Percentiles rank a stretch among this genome's conserved stretches.
These are phyloP conservation scores for Mycena crocata DNA, from an alignment of 768 basidiomycete genomes.

Conservation along the genomic window DNA sequence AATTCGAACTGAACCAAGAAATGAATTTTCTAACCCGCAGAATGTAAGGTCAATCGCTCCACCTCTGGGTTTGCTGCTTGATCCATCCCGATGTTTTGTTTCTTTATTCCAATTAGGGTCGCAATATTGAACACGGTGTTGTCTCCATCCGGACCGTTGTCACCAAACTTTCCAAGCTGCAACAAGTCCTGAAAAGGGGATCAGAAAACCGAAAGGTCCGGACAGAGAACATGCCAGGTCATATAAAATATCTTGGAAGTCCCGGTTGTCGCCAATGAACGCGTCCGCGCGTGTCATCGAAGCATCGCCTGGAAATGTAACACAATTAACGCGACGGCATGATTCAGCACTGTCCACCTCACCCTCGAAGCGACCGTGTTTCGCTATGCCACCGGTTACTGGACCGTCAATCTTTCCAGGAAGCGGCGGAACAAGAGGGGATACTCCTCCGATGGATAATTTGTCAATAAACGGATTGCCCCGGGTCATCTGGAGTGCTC, in stretches of 20 bases:
- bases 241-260: slow-evolving; percentile 33
- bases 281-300: slow-evolving; percentile 32
- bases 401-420: slow-evolving; percentile 30
- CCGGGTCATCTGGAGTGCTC: slow-evolving; percentile 19
- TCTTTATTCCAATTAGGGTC: slow-evolving; percentile 27
- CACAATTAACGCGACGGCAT: background rate
- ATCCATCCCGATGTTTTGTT: slow-evolving; percentile 27
- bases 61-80: slow-evolving; percentile 27
- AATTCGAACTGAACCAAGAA: slow-evolving; percentile 22
- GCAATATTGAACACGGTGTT: slow-evolving; percentile 30
- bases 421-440: slow-evolving; percentile 22
- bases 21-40: background rate
- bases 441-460: slow-evolving; percentile 30
- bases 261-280: slow-evolving; percentile 32
- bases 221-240: slow-evolving; percentile 12
- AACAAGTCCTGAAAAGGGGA: slow-evolving; percentile 21
- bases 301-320: slow-evolving; percentile 20
- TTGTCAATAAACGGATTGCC: slow-evolving; percentile 32
- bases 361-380: slow-evolving; percentile 34
- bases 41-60: background rate
- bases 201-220: background rate
- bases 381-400: slow-evolving; percentile 30
- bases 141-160: slow-evolving; percentile 22
- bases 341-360: background rate
- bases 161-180: slow-evolving; percentile 29